Conservation (phyloP, 176 grass and related monocot genomes). For the Aegilops longissima region DNA sequence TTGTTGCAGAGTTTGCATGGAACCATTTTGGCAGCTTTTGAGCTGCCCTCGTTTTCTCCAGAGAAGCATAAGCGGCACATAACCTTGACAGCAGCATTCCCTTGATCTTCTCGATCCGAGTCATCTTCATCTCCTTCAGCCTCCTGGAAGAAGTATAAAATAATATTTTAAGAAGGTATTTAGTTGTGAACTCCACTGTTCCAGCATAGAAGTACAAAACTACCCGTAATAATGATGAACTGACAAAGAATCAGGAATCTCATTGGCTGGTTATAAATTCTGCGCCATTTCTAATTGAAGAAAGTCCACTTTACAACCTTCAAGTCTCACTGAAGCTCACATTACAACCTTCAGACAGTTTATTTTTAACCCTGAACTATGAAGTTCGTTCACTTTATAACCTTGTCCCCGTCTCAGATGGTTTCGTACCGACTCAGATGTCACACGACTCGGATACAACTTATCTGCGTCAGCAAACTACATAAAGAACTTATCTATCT, state of each 20-base stretch:
- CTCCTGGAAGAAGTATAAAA: conserved; percentile 35
- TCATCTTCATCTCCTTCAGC: conserved; percentile 49
- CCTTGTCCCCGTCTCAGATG: background rate
- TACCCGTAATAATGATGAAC: background rate
- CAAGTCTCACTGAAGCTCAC: background rate
- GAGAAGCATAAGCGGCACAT: conserved; percentile 89
- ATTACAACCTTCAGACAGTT: background rate
- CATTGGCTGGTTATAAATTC: background rate
- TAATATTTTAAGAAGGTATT: background rate
- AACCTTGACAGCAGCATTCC: conserved; percentile 71
- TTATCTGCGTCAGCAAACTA: background rate
- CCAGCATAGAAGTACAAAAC: background rate
- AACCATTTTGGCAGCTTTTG: conserved; percentile 90
- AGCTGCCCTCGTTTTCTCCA: conserved; percentile 86
- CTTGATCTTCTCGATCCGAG: conserved; percentile 49
- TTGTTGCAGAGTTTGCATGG: conserved; percentile 93
- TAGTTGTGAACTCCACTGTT: background rate
- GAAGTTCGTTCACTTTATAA: background rate
- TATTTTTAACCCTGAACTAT: background rate
- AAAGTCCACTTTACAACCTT: background rate
- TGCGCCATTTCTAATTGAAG: background rate
- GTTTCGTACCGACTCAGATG: background rate
- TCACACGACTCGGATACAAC: background rate
- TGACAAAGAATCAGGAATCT: background rate
- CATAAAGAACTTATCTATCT: background rate